Percentiles rank a stretch among this genome's conserved stretches.
phyloP scores from a whole-genome alignment of 495 filamentous ascomycete species.

The Ramalina intermedia region DNA sequence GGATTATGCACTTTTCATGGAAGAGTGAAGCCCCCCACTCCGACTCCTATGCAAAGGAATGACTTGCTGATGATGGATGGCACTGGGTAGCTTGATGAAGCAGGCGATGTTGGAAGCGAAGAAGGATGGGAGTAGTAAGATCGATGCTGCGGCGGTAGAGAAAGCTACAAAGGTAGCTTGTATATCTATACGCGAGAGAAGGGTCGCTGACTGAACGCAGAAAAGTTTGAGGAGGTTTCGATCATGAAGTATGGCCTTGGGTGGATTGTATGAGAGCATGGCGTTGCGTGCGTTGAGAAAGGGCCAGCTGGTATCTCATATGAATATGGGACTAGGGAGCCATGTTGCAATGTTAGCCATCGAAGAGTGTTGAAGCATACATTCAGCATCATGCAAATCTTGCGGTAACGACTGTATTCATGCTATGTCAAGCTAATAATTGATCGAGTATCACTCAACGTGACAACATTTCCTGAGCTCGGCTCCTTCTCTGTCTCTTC shows the following conservation, averaged over 20 bases:
- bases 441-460: too few species aligned
- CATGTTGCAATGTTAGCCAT: too few species aligned
- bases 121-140: conserved; percentile 53
- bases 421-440: too few species aligned
- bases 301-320: background rate
- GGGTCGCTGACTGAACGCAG: conserved; percentile 23
- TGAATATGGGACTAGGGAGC: background rate
- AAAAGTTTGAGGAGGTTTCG: conserved; percentile 63
- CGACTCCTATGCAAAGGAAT: too few species aligned
- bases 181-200: background rate
- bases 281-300: background rate
- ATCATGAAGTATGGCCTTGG: conserved; percentile 33
- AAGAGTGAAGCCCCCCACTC: conserved; percentile 40
- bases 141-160: conserved; percentile 59
- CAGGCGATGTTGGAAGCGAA: conserved; percentile 68
- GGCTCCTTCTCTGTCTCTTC: too few species aligned
- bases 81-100: conserved; percentile 52
- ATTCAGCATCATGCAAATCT: background rate
- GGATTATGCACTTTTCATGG: conserved; percentile 81
- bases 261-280: background rate
- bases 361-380: too few species aligned
- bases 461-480: too few species aligned
- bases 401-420: too few species aligned
- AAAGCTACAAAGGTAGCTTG: conserved; percentile 51
- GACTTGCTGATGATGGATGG: conserved; percentile 8